Conservation (phyloP, 2,329 filamentous ascomycete genomes). For the Hypocrella siamensis region DNA sequence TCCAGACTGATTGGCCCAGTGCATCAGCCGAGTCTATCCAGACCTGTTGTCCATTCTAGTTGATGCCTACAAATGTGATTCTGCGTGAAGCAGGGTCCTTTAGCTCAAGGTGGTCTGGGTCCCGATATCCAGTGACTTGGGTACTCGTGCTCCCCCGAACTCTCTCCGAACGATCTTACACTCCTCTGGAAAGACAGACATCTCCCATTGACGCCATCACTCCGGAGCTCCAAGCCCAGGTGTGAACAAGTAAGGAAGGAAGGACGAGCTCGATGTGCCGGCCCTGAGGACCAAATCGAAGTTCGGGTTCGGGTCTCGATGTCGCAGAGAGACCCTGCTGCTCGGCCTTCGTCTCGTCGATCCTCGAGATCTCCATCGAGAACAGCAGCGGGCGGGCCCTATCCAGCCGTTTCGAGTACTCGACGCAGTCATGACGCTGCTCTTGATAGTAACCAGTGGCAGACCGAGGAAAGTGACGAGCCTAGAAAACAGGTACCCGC, state of each 20-base stretch:
- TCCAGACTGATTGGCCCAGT: no score
- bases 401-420: conserved; percentile 4
- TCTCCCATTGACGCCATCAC: conserved; percentile 8
- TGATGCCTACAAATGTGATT: no score
- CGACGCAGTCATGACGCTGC: conserved; percentile 9
- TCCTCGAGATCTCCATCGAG: conserved; percentile 27
- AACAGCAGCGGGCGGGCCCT: conserved; percentile 13
- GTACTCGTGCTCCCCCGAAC: no score
- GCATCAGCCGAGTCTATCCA: no score
- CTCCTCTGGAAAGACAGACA: conserved; percentile 4
- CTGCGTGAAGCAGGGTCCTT: no score
- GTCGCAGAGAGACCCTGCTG: conserved; percentile 44
- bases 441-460: conserved; percentile 8
- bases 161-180: no score
- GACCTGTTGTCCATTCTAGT: no score
- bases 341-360: conserved; percentile 38
- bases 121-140: no score
- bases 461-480: conserved; percentile 9
- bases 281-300: conserved; percentile 31
- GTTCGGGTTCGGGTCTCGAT: conserved; percentile 46
- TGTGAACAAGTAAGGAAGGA: conserved; percentile 8
- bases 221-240: conserved; percentile 9
- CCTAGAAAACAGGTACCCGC: conserved; percentile 10
- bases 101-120: no score
- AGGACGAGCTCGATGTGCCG: conserved; percentile 38